Evolutionary conservation across 2,329 filamentous ascomycete genomes (phyloP), one percentile per base, ranked within the genome.

Genomic region (Penicillium capsulatum): DNA sequence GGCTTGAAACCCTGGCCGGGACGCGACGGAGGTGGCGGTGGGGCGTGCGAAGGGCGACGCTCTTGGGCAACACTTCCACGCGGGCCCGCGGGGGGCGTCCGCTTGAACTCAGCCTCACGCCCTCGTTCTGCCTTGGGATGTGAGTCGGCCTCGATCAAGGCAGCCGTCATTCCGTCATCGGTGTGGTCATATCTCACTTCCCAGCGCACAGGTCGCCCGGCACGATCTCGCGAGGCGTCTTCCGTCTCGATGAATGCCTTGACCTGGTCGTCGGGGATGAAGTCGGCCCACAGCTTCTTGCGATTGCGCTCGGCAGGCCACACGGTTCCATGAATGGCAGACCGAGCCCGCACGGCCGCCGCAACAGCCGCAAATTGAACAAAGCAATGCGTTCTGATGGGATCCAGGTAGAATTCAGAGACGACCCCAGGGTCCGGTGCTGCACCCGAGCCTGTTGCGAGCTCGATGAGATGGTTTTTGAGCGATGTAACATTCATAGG

Each of bases 241-340:
- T 94, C 87, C 28, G 67, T 74, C 6, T 79, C 74, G 42, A 94
- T 83, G 88, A 89, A 97, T 16, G 76, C 75, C 10, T 70, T 63
- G 3, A 94, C 75, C 48, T 80, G 79, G 17, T 87, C 80, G 13
- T 84, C 77, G 0, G 91, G 91, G 14, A 97, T 75, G 61, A 92
- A 97, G 61, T 98, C 92, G 3, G 87, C 86, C 78, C 84, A 94
- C 1, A 97, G 74, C 1, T 81, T 75, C 61, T 92, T 94, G 20
- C 92, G 78, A 51, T 83, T 86, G 42, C 83, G 80, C 66, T 97
- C 91, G 42, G 89, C 80, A 1, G 91, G 91, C 87, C 90, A 97
- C 24, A 89, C 77, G 15, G 76, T 77, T 42, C 81, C 79, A 64
- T 98, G 91, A 2, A 97, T 71, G 2, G 77, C 76, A 7, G 79